Evolutionary conservation across 305 asterid genomes (phyloP).

Genomic region (Andrographis paniculata): DNA sequence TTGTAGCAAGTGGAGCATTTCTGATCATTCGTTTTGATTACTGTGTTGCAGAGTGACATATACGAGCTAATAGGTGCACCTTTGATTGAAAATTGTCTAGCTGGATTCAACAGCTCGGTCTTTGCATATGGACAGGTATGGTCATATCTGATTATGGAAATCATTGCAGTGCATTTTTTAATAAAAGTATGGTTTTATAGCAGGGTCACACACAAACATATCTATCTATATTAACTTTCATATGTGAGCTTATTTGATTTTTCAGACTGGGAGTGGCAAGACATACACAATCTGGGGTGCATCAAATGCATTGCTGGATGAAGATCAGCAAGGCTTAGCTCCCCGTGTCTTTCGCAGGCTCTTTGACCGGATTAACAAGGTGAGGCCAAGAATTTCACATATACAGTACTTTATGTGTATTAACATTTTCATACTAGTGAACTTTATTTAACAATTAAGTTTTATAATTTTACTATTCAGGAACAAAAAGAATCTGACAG

Average conservation of each 20-base stretch:
- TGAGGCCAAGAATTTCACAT: constrained; percentile 11
- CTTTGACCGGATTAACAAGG: constrained; percentile 77
- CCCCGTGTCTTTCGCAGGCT: constrained; percentile 89
- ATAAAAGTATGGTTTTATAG: background rate
- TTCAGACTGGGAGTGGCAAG: constrained; percentile 97
- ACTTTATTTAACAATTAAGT: constrained; percentile 7
- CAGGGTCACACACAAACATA: background rate
- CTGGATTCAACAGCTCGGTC: constrained; percentile 95
- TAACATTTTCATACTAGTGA: constrained; percentile 11
- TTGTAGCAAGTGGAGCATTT: constrained; percentile 6
- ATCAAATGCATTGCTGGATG: constrained; percentile 73
- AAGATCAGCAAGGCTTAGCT: constrained; percentile 83
- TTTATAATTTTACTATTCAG: constrained; percentile 29
- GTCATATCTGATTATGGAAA: constrained; percentile 10
- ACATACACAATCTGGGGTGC: constrained; percentile 99
- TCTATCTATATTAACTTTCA: background rate
- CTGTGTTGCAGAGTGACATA: constrained; percentile 64
- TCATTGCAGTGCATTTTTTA: background rate
- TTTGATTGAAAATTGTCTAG: constrained; percentile 83
- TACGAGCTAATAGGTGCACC: constrained; percentile 94
- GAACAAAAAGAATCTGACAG: constrained; percentile 90
- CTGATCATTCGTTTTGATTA: constrained; percentile 14
- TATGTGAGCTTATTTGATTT: constrained; percentile 17
- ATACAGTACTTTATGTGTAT: constrained; percentile 7
- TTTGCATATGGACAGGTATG: constrained; percentile 97